phyloP scores from a whole-genome alignment of 495 filamentous ascomycete species.

The Tuber magnatum region DNA sequence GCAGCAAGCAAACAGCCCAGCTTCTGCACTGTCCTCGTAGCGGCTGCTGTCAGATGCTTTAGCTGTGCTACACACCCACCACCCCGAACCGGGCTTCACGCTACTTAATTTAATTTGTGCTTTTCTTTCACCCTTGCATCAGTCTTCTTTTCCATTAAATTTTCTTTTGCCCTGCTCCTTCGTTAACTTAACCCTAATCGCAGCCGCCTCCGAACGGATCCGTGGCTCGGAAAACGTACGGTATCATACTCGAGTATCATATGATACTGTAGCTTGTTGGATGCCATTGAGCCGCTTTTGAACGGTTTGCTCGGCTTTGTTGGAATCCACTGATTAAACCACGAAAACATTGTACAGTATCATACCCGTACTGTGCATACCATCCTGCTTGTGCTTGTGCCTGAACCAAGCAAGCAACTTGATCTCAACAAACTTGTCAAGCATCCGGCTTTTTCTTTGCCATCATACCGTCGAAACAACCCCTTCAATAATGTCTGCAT shows the following conservation, averaged over 20 bases:
- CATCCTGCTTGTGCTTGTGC: background rate
- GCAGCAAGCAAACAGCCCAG: background rate
- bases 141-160: too few relatives aligned
- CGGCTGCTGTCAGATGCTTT: background rate
- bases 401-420: background rate
- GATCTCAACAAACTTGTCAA: background rate
- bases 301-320: background rate
- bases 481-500: constrained; percentile 18
- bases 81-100: background rate
- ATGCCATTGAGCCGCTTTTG: background rate
- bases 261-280: background rate
- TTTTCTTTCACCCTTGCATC: background rate
- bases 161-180: background rate
- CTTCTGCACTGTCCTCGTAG: background rate
- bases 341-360: background rate
- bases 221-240: too few relatives aligned
- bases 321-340: background rate
- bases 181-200: background rate
- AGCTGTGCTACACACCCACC: background rate
- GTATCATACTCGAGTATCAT: too few relatives aligned
- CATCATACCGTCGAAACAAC: background rate
- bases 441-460: background rate
- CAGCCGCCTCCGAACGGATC: background rate
- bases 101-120: background rate
- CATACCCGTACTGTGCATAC: background rate